phyloP scores from a whole-genome alignment of 768 basidiomycete species.

The Mycena rosella region DNA sequence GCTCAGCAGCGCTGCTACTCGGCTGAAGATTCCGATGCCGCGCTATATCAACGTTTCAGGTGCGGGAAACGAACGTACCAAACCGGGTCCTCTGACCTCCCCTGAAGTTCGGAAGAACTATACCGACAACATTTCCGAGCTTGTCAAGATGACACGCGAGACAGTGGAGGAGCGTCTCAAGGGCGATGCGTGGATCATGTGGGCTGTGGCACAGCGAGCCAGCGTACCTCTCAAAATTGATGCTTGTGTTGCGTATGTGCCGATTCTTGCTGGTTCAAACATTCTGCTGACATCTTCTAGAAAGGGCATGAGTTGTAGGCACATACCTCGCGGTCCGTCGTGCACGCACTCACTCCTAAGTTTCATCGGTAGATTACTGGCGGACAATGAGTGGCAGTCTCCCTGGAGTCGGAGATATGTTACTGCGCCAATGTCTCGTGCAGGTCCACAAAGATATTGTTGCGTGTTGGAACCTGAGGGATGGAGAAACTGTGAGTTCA shows the following conservation, averaged over 20 bases:
- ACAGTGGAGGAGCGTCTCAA: neutral
- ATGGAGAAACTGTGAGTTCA: too few species aligned
- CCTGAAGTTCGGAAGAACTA: neutral
- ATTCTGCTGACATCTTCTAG: neutral
- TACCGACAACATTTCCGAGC: neutral
- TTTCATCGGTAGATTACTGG: too few species aligned
- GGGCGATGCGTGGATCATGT: constrained; percentile 16
- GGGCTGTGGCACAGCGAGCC: neutral
- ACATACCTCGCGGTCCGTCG: too few species aligned
- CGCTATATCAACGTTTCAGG: neutral
- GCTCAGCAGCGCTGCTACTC: neutral
- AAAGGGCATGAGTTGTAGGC: constrained; percentile 15
- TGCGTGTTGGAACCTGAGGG: too few species aligned
- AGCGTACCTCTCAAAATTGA: constrained; percentile 3
- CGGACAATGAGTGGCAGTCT: too few species aligned
- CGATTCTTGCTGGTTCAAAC: too few species aligned
- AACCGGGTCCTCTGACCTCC: neutral
- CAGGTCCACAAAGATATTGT: too few species aligned
- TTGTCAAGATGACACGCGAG: neutral
- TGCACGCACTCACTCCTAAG: too few species aligned
- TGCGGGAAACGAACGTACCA: neutral
- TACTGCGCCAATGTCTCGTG: too few species aligned
- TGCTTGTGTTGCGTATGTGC: constrained; percentile 12
- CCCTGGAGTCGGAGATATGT: too few species aligned
- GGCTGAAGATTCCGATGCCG: neutral